Conservation (phyloP, 164 flowering plant species). For the Magnolia kwangsiensis region DNA sequence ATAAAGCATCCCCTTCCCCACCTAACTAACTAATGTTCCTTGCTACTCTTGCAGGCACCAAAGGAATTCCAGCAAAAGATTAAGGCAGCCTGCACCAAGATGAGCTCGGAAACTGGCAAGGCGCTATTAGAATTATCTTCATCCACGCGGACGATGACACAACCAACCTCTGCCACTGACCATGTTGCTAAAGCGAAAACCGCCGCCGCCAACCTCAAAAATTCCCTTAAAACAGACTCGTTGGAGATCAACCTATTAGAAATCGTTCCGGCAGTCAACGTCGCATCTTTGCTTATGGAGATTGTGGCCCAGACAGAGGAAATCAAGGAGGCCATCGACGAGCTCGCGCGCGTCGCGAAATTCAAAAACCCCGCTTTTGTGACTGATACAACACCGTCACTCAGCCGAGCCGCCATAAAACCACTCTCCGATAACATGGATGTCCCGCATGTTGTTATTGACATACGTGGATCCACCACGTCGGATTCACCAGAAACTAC, state of each 20-base stretch:
- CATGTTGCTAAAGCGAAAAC: conserved; percentile 1
- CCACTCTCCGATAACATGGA: background rate
- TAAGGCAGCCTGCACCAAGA: conserved; percentile 18
- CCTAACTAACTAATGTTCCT: conserved; percentile 41
- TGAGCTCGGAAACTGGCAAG: conserved; percentile 25
- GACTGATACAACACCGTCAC: conserved; percentile 1
- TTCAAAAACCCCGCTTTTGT: conserved; percentile 6
- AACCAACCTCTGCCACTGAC: background rate
- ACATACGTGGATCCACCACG: background rate
- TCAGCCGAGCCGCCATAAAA: background rate
- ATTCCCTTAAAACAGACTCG: conserved; percentile 24
- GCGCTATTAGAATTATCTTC: conserved; percentile 47
- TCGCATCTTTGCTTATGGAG: conserved; percentile 52
- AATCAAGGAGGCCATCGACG: conserved; percentile 43
- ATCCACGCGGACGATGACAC: conserved; percentile 19
- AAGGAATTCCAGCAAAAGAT: conserved; percentile 28
- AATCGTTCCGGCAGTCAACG: conserved; percentile 37
- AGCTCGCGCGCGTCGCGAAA: conserved; percentile 34
- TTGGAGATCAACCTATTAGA: conserved; percentile 23
- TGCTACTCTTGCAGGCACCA: conserved; percentile 38
- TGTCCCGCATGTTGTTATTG: conserved; percentile 4
- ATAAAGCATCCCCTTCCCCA: conserved; percentile 36
- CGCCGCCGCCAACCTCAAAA: conserved; percentile 26
- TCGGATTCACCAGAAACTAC: conserved; percentile 3
- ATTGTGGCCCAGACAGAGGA: conserved; percentile 39